Base-by-base conservation (phyloP, 176 grass and related monocot species). In the Alopecurus myosuroides region DNA sequence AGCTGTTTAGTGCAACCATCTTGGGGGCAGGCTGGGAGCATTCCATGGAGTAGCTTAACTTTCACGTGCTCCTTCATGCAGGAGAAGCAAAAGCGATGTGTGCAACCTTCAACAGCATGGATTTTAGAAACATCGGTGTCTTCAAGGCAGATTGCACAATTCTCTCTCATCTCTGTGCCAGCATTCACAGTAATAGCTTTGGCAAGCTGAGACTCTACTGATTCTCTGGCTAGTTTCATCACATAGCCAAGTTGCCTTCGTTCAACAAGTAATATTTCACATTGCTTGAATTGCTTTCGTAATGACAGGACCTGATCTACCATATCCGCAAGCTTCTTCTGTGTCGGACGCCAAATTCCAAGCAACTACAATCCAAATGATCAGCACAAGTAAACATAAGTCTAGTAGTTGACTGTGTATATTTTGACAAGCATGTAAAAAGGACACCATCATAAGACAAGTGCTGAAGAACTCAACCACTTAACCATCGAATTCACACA, bases 51-150 rank as follows among this genome's bases (percentile, higher is more conserved):
- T 46, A 97, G 78, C 82, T 88, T 94, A 12, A 89, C 85, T 86
- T 91, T 91, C 48, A 93, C 88, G 76, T 94, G 88, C 58, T 97
- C 90, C 58, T 88, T 91, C 92, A 97, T 86, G 84, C 95, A 94
- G 81, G 84, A 82, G 65, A 93, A 91, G 64, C 95, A 98, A 85
- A 93, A 98, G 79, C 85, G 84, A 77, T 98, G 95, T 7, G 41
- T 72, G 30, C 92, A 93, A 10, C 48, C 76, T 85, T 93, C 84
- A 79, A 98, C 63, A 15, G 23, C 12, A 48, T 91, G 88, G 81
- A 98, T 94, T 83, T 93, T 88, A 68, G 91, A 83, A 83, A 94
- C 35, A 51, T 88, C 78, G 11, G 69, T 79, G 79, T 84, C 75
- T 87, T 94, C 95, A 84, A 98, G 80, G 79, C 90, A 98, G 65